Evolutionary conservation across 139 green algal species (phyloP).

Genomic region (Nannochloris sp.): DNA sequence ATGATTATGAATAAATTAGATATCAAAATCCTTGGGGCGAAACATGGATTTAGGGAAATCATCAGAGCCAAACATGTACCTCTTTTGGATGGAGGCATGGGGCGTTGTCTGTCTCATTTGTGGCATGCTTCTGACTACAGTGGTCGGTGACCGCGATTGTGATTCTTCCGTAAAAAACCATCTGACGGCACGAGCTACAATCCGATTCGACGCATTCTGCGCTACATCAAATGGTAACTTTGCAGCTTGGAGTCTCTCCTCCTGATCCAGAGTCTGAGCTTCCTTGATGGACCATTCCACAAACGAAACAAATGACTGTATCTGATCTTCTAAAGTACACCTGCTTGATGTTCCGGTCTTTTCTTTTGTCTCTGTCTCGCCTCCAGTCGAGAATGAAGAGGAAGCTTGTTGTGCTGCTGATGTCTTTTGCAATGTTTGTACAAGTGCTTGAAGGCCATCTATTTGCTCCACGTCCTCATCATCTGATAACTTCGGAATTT

Average conservation of each 20-base stretch:
- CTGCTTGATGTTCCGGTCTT: neutral
- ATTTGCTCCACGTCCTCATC: constrained; percentile 26
- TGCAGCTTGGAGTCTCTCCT: constrained; percentile 17
- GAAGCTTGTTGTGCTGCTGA: neutral
- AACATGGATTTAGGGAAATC: too few species aligned
- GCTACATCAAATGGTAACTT: constrained; percentile 20
- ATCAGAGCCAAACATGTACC: too few species aligned
- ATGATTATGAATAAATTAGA: too few species aligned
- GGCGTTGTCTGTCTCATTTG: neutral
- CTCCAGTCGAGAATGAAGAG: neutral
- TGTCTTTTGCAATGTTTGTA: constrained; percentile 10
- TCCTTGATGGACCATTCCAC: neutral
- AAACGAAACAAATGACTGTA: neutral
- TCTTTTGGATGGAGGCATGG: too few species aligned
- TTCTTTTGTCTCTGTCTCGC: neutral
- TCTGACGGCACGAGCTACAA: constrained; percentile 13
- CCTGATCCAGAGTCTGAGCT: constrained; percentile 9
- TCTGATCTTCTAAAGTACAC: neutral
- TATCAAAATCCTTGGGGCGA: too few species aligned
- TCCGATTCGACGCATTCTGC: constrained; percentile 6
- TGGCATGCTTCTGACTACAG: neutral
- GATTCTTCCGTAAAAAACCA: constrained; percentile 4
- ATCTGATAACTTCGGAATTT: constrained; percentile 27
- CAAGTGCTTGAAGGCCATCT: constrained; percentile 31
- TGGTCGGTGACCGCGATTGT: too few species aligned